Evolutionary conservation across 257 asterid species (phyloP), one percentile per base, ranked within the genome.

Genomic region (Salvia splendens): DNA sequence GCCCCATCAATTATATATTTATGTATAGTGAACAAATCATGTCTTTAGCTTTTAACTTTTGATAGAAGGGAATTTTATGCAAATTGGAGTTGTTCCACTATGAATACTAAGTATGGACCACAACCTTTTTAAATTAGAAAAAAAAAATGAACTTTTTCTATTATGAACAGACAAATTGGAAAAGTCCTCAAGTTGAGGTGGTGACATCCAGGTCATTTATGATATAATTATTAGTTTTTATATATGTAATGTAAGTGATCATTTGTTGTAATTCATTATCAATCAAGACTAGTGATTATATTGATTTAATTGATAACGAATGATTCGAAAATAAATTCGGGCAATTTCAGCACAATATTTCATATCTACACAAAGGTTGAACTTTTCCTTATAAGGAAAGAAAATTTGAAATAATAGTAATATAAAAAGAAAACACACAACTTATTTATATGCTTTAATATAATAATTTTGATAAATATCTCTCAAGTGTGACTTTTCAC

Each of bases 51-150:
- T 70, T 40, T 28, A 52, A 48, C 33, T 40, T 4, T 33, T 33
- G 38, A 16, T 17, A 41, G 5, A 6, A 24, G 36, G 36, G 10
- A 7, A 4, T 32, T 57, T 7, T 30, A 61, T 61, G 40, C 8
- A 72, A 45, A 24, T 45, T 45, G 35, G 35, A 71, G 70, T 64
- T 54, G 33, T 63, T 61, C 46, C 35, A 61, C 36, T 36, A 24
- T 28, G 57, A 9, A 8, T 2, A 12, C 2, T 0, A 24, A 17
- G 3, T 58, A 5, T 14, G 64, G 70, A 45, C 55, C 74, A 69
- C 67, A 47, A 17, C 2, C 20, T 40, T 8, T 51, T 52, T 35
- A 8, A 33, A 46, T 43, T 24, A 24, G 2, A 24, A 24, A 0
- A 24, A 24, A 24, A 0, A 24, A 24, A 64, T 38, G 3, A 9